Evolutionary conservation across 352 stramenopile genomes (phyloP).

Genomic region (Pilasporangium apinafurcum): DNA sequence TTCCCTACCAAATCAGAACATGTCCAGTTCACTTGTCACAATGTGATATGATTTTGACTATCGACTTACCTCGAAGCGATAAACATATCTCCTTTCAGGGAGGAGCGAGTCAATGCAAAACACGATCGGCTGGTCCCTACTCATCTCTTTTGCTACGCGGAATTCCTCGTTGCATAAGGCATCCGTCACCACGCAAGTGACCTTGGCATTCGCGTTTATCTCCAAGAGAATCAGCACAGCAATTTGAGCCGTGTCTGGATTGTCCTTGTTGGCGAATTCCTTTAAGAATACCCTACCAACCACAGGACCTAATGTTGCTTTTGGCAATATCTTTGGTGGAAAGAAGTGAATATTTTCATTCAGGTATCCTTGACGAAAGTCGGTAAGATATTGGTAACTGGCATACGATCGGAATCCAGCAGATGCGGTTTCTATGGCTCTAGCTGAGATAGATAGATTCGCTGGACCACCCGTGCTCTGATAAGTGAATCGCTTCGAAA

Average conservation of each 20-base stretch:
- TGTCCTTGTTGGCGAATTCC: constrained; percentile 3
- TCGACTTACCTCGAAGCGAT: constrained; percentile 47
- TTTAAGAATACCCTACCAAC: constrained; percentile 35
- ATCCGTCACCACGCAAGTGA: constrained; percentile 60
- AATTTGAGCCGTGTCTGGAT: constrained; percentile 4
- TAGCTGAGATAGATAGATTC: background rate
- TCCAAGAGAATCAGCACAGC: constrained; percentile 59
- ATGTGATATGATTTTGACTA: background rate
- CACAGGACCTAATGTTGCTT: constrained; percentile 44
- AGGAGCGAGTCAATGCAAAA: constrained; percentile 39
- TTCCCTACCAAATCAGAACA: constrained; percentile 20
- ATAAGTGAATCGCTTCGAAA: constrained; percentile 75
- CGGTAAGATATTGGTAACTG: constrained; percentile 50
- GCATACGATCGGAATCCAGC: constrained; percentile 24
- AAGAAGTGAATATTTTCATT: constrained; percentile 54
- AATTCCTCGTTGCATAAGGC: constrained; percentile 48
- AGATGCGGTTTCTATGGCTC: background rate
- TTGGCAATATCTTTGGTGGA: constrained; percentile 26
- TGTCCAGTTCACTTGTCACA: background rate
- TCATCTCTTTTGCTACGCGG: constrained; percentile 23
- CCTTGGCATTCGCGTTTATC: constrained; percentile 34
- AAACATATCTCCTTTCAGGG: constrained; percentile 58
- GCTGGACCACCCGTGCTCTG: no score
- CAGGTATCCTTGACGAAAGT: constrained; percentile 42
- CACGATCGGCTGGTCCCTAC: constrained; percentile 22